These are phyloP conservation scores for Xylaria sp. DNA, from an alignment of 2,329 filamentous ascomycete species.

Conservation along the genomic window DNA sequence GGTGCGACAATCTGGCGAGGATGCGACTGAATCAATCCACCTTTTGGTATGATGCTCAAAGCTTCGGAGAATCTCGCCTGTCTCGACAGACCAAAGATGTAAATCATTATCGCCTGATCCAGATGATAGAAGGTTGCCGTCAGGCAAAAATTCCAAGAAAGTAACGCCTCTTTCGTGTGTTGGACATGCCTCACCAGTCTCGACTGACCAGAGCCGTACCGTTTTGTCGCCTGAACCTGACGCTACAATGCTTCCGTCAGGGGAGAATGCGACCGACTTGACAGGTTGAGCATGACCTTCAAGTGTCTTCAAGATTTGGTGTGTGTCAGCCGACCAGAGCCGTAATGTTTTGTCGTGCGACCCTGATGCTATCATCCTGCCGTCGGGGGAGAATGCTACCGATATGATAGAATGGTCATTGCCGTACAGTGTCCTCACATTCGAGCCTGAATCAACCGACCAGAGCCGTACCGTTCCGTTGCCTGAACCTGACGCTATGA, in stretches of 20 bases:
- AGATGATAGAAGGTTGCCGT: not conserved
- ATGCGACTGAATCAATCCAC: not conserved
- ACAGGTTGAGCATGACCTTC: conserved; percentile 1
- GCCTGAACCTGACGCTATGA: conserved; percentile 15
- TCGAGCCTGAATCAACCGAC: not conserved
- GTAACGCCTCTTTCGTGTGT: too few species aligned
- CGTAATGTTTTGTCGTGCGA: not conserved
- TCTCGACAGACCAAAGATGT: not conserved
- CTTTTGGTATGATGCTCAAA: not conserved
- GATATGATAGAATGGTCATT: not conserved
- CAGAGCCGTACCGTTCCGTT: conserved; percentile 5
- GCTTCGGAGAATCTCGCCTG: not conserved
- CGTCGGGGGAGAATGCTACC: conserved; percentile 10
- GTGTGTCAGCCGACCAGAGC: too few species aligned
- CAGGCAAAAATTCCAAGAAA: conserved; percentile 1
- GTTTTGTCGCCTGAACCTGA: not conserved
- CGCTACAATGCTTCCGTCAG: conserved; percentile 2
- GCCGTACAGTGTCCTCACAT: conserved; percentile 14
- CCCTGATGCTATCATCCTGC: conserved; percentile 5
- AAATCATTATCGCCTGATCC: not conserved
- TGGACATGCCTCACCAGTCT: not conserved
- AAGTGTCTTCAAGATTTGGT: conserved; percentile 5
- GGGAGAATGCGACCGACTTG: conserved; percentile 7
- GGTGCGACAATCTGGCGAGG: not conserved
- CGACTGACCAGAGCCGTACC: conserved; percentile 4